A percentile compares a stretch with the other conserved stretches of the same genome.
These are phyloP conservation scores for Penicillium sp. DNA, from an alignment of 2,329 filamentous ascomycete species.

Conservation along the genomic window DNA sequence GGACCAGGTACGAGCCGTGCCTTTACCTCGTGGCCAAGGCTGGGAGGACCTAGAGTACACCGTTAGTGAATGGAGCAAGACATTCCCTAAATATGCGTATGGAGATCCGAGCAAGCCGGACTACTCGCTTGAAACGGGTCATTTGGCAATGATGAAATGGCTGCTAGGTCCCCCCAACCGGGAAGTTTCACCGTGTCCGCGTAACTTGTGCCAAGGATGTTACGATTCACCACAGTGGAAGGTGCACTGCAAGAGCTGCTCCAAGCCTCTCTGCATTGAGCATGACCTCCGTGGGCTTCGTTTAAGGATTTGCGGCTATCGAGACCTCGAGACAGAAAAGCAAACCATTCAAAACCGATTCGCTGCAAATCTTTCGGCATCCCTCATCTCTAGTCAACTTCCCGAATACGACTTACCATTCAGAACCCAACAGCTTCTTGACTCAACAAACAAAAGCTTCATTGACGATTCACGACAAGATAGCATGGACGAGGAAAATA, in stretches of 20 bases:
- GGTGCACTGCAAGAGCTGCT: slow-evolving; percentile 58
- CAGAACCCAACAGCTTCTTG: slow-evolving; percentile 30
- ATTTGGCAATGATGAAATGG: slow-evolving; percentile 48
- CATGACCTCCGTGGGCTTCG: slow-evolving; percentile 59
- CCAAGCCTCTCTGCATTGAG: slow-evolving; percentile 58
- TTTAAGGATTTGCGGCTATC: slow-evolving; percentile 58
- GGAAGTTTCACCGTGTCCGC: slow-evolving; percentile 52
- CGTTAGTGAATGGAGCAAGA: slow-evolving; percentile 43
- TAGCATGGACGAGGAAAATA: slow-evolving; percentile 26
- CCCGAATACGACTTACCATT: slow-evolving; percentile 33
- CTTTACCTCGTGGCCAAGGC: slow-evolving; percentile 54
- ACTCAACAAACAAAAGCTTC: slow-evolving; percentile 38
- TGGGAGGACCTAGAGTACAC: slow-evolving; percentile 58
- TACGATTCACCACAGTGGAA: slow-evolving; percentile 60
- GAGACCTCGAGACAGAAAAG: slow-evolving; percentile 55
- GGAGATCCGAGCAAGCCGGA: slow-evolving; percentile 42
- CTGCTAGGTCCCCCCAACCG: slow-evolving; percentile 50
- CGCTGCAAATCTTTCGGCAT: slow-evolving; percentile 17
- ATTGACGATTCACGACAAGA: slow-evolving; percentile 36
- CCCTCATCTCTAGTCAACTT: slow-evolving; percentile 16
- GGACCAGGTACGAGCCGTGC: slow-evolving; percentile 57
- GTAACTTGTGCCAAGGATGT: slow-evolving; percentile 59
- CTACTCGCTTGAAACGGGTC: slow-evolving; percentile 41
- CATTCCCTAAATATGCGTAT: slow-evolving; percentile 42
- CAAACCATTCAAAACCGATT: slow-evolving; percentile 37